Base-by-base conservation (phyloP, 2,329 filamentous ascomycete species). In the Venturia aucupariae region DNA sequence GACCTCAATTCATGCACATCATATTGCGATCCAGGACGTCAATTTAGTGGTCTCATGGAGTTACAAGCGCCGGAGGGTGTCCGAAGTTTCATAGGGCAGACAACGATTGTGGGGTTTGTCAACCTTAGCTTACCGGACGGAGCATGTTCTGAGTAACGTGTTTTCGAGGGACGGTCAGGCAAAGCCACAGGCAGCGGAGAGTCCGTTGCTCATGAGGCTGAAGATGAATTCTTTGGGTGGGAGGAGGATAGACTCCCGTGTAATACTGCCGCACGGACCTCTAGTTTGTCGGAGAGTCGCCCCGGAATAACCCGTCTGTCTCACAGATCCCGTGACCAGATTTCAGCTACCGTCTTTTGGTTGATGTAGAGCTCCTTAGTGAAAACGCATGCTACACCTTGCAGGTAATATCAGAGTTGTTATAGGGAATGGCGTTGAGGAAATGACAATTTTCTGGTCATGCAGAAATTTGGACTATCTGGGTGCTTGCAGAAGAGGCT, bases 191-290 rank as follows among this genome's bases (percentile, higher is more conserved):
- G 35, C 30, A 60, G 27, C 59, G 35, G 59, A 60, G 59, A 44
- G n/a, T 60, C 38, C 51, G 51, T 54, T 57, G 19, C 51, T 57
- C 51, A 57, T 57, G 51, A 57, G 51, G 51, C 51, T 57, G 51
- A 35, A 57, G 27, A 38, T 35, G 8, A 32, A 57, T n/a, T 57
- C 27, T n/a, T 35, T 57, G 51, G 51, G 51, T 15, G 27, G 3
- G 51, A 57, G 15, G 30, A 24, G 30, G 13, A 19, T n/a, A 11
- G 48, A 22, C 24, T 57, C 7, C 27, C 27, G 51, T 57, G 51
- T 35, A 35, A n/a, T 35, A 35, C 27, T 57, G 2, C 27, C 17
- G 24, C 51, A 60, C 59, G n/a, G 41, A 17, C 35, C 38, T 22
- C 59, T 41, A 27, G 41, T 60, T 60, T 60, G 38, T 60, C 59